Base-by-base conservation (phyloP, 352 stramenopile species). In the Aphanomyces cochlioides region DNA sequence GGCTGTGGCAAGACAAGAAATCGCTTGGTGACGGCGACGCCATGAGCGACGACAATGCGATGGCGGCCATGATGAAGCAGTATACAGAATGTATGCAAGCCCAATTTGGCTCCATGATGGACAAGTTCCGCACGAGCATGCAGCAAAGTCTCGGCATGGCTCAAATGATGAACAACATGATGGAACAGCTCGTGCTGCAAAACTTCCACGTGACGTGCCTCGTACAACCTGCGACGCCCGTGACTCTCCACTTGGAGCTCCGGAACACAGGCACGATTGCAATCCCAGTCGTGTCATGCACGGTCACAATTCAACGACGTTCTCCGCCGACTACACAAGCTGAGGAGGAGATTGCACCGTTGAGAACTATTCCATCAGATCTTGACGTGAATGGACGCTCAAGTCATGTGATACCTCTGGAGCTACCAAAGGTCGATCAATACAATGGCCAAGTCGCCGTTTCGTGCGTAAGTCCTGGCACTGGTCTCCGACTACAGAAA, bases 131-230 rank as follows among this genome's bases (percentile, higher is more conserved):
- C 12, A 38, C 37, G 1, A 70, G 64, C 21, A 70, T 70, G 64
- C 47, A 70, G 21, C 64, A 70, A 53, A 70, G 64, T 50, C 7
- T 61, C 19, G 64, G 64, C 15, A 70, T 70, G 64, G 39, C 64
- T 10, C 10, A 15, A 21, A 70, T 70, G 64, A 70, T 70, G 64
- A 70, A 64, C 54, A 19, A 48, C 17, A 70, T 70, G 64, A 54
- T 70, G 37, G 64, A 70, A 50, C 53, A 70, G 34, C 54, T 70
- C 6, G 40, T 70, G 19, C 64, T 70, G 10, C 64, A 70, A 36
- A 70, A 43, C 40, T 28, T 70, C 3, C 19, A 38, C 38, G 54
- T 70, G 5, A 10, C 3, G 13, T 56, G 64, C 21, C 13, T 48
- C 4, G 40, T 70, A 39, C 36, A 37, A 5, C 43, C 34, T 36